phyloP scores from a whole-genome alignment of 1,139 yeast genomes.

The Scheffersomyces segobiensis region DNA sequence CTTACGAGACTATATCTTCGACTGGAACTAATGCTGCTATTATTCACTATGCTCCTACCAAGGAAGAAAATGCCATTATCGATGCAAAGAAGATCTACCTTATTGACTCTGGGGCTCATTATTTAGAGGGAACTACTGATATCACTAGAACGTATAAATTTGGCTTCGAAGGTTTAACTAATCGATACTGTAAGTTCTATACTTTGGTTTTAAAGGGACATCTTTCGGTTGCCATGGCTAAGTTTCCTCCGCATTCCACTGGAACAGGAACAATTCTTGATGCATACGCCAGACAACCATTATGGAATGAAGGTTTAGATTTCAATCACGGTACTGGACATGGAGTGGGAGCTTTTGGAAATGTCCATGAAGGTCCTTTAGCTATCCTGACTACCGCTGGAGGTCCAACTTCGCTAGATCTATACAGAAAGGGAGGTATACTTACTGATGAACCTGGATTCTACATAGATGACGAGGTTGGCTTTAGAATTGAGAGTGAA shows the following conservation, averaged over 20 bases:
- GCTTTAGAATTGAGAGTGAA: conserved; percentile 56
- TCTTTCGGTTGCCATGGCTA: conserved; percentile 53
- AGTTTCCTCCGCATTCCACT: conserved; percentile 41
- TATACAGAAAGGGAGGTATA: conserved; percentile 49
- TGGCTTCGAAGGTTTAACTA: conserved; percentile 24
- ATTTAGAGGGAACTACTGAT: conserved; percentile 60
- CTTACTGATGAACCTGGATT: conserved; percentile 60
- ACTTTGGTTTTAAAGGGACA: conserved; percentile 58
- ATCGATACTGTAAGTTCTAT: conserved; percentile 39
- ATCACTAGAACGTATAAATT: conserved; percentile 55
- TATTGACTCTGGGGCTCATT: conserved; percentile 58
- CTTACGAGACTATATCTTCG: conserved; percentile 56
- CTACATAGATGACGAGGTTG: conserved; percentile 52
- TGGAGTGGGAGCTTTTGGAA: conserved; percentile 58
- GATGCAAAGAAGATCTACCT: conserved; percentile 45
- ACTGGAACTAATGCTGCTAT: conserved; percentile 57
- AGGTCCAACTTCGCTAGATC: conserved; percentile 32
- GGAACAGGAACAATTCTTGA: conserved; percentile 50
- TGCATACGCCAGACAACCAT: conserved; percentile 50
- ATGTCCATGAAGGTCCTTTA: conserved; percentile 59
- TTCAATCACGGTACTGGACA: conserved; percentile 64
- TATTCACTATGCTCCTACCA: conserved; percentile 57
- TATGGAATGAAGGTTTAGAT: conserved; percentile 54
- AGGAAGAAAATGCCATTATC: conserved; percentile 36
- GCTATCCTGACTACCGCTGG: conserved; percentile 42